Conservation (phyloP, 2,329 filamentous ascomycete genomes). For the Arthrocladium fulminans region DNA sequence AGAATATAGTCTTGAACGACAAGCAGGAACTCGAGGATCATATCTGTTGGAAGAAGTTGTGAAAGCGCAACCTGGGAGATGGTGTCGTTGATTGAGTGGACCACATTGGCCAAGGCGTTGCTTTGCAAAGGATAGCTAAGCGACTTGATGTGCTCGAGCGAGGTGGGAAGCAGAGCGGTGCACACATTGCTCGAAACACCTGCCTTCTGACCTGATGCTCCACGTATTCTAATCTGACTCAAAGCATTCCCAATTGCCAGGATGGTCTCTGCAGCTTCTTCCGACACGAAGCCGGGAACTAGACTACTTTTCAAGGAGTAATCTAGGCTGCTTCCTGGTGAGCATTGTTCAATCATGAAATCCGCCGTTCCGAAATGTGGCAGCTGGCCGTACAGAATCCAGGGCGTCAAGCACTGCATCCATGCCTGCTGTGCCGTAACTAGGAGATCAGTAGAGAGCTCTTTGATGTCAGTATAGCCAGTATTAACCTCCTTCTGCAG, state of each 20-base stretch:
- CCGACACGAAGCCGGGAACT: conserved; percentile 70
- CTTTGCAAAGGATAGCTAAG: conserved; percentile 66
- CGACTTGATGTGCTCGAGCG: conserved; percentile 25
- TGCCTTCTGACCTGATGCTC: conserved; percentile 8
- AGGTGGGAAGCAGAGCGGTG: conserved; percentile 25
- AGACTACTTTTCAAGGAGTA: conserved; percentile 50
- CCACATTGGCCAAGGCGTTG: conserved; percentile 59
- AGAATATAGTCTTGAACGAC: conserved; percentile 81
- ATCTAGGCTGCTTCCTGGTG: conserved; percentile 28
- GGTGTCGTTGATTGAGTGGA: conserved; percentile 68
- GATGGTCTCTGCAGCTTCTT: conserved; percentile 68
- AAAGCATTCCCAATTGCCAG: conserved; percentile 85
- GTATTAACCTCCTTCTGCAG: conserved; percentile 71
- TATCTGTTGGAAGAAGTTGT: conserved; percentile 66
- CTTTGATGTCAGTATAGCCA: conserved; percentile 78
- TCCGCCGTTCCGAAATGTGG: conserved; percentile 70
- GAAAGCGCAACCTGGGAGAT: conserved; percentile 78
- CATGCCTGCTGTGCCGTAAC: conserved; percentile 76
- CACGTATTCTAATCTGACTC: conserved; percentile 60
- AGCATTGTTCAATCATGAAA: conserved; percentile 63
- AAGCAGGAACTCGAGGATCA: conserved; percentile 66
- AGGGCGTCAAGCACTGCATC: conserved; percentile 81
- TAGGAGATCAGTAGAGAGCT: conserved; percentile 63
- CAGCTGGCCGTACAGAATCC: conserved; percentile 80
- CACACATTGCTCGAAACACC: conserved; percentile 24